These are phyloP conservation scores for Nakataea oryzae DNA, from an alignment of 2,329 filamentous ascomycete species.

Conservation along the genomic window DNA sequence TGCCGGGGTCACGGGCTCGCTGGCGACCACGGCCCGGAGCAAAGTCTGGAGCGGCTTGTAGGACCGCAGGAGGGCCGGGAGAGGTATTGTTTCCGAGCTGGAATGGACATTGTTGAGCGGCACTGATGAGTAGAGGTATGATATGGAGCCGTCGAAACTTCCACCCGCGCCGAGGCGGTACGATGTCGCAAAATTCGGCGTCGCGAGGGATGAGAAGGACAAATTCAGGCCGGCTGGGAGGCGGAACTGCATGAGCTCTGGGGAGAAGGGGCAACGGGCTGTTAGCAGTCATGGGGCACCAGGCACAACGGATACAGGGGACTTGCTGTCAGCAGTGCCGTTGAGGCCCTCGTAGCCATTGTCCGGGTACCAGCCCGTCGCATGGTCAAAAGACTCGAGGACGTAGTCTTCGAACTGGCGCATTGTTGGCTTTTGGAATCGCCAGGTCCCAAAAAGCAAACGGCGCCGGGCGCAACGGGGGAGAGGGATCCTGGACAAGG, in stretches of 20 bases:
- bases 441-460: background rate
- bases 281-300: slow-evolving; percentile 4
- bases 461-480: background rate
- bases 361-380: slow-evolving; percentile 81
- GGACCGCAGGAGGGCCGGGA: slow-evolving; percentile 69
- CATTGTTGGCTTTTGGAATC: slow-evolving; percentile 40
- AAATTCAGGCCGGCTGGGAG: slow-evolving; percentile 78
- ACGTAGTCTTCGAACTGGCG: slow-evolving; percentile 97
- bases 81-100: slow-evolving; percentile 63
- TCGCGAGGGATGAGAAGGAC: slow-evolving; percentile 82
- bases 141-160: slow-evolving; percentile 91
- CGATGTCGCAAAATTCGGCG: slow-evolving; percentile 86
- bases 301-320: background rate
- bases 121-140: slow-evolving; percentile 88
- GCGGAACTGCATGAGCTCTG: slow-evolving; percentile 78
- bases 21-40: slow-evolving; percentile 11
- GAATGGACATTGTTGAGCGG: slow-evolving; percentile 57
- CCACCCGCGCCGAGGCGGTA: slow-evolving; percentile 86
- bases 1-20: slow-evolving; percentile 7
- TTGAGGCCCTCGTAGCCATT: slow-evolving; percentile 87
- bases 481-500: background rate
- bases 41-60: slow-evolving; percentile 71
- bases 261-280: background rate
- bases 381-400: slow-evolving; percentile 79
- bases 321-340: slow-evolving; percentile 65